These are phyloP conservation scores for Dianthus caryophyllus DNA, from an alignment of 148 eudicot genomes.

Conservation along the genomic window DNA sequence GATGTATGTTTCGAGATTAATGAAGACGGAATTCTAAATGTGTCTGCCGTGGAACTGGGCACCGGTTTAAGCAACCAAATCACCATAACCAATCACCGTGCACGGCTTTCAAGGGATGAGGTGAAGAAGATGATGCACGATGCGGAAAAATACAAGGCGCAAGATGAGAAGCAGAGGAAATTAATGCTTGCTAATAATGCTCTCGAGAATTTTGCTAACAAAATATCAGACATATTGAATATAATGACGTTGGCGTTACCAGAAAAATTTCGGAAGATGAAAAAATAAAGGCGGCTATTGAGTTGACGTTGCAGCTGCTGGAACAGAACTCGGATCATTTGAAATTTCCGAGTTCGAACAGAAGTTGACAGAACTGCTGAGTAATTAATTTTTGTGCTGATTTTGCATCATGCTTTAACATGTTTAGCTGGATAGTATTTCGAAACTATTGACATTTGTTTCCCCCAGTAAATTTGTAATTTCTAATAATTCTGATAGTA, in stretches of 20 bases:
- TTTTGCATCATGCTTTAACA: neutral
- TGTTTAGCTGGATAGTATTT: too few relatives aligned
- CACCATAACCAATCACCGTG: slow-evolving; percentile 13
- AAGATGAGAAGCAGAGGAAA: slow-evolving; percentile 12
- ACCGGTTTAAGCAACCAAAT: neutral
- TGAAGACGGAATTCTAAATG: slow-evolving; percentile 21
- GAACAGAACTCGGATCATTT: neutral
- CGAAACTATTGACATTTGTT: too few relatives aligned
- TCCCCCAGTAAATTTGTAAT: too few relatives aligned
- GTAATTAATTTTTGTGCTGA: neutral
- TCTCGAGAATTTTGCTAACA: slow-evolving; percentile 3
- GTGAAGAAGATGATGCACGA: slow-evolving; percentile 21
- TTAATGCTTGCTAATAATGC: neutral
- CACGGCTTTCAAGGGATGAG: neutral
- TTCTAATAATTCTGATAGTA: too few relatives aligned
- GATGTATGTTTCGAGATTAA: neutral
- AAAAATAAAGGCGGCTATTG: neutral
- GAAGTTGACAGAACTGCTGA: neutral
- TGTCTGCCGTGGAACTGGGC: slow-evolving; percentile 8
- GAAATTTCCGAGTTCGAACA: neutral
- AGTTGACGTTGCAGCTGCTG: neutral
- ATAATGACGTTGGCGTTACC: neutral
- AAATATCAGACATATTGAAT: neutral
- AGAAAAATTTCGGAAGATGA: neutral
- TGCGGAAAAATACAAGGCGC: slow-evolving; percentile 19